Percentiles rank a stretch among this genome's conserved stretches.
These are phyloP conservation scores for Butyriboletus appendiculatus DNA, from an alignment of 1,284 basidiomycete genomes.

Conservation along the genomic window DNA sequence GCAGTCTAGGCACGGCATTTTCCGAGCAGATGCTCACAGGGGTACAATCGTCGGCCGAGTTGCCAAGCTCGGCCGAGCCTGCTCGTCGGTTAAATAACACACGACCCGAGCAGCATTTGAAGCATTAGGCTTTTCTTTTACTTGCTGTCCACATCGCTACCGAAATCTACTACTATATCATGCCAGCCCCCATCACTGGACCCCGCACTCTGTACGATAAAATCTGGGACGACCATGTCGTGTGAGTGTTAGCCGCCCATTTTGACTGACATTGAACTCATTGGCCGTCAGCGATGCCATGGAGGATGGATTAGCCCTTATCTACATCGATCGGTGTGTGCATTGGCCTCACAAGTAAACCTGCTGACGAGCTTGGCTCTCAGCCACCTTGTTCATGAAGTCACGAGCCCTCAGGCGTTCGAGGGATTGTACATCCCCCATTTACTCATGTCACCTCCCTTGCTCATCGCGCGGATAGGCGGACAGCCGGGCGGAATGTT, in stretches of 20 bases:
- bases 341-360: background rate
- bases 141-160: background rate
- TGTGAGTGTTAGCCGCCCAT: constrained; percentile 51
- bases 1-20: constrained; percentile 33
- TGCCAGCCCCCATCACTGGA: constrained; percentile 56
- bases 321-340: constrained; percentile 89
- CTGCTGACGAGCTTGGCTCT: constrained; percentile 1
- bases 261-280: constrained; percentile 15
- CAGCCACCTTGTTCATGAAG: constrained; percentile 94
- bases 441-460: background rate
- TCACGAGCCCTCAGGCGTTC: constrained; percentile 95
- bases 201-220: constrained; percentile 94
- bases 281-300: constrained; percentile 57
- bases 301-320: constrained; percentile 82
- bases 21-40: constrained; percentile 9
- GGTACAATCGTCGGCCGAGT: constrained; percentile 23
- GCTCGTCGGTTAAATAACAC: background rate
- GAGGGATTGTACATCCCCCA: constrained; percentile 75
- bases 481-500: constrained; percentile 80
- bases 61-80: constrained; percentile 23
- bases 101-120: background rate
- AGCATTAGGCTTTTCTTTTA: background rate
- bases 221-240: constrained; percentile 95
- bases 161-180: constrained; percentile 28
- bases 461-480: constrained; percentile 43